A percentile compares a stretch with the other conserved stretches of the same genome.
Evolutionary conservation across 192 early-diverging fungal genomes (phyloP).

Genomic region (Rhizophagus sp.): DNA sequence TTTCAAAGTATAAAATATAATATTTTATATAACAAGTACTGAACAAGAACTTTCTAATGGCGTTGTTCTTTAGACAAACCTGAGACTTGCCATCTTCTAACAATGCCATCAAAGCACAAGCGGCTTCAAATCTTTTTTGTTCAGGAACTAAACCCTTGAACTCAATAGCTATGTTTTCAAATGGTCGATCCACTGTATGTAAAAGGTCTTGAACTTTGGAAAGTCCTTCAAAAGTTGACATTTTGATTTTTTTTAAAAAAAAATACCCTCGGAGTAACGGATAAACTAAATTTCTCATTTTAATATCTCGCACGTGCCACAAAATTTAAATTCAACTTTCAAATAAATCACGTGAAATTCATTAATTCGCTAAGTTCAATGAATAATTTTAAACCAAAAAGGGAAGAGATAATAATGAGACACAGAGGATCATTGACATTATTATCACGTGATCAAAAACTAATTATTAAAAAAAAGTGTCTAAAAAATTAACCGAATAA

Average conservation of each 20-base stretch:
- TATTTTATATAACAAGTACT: background rate
- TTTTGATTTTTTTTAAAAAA: background rate
- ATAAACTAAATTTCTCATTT: background rate
- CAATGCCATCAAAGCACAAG: slow-evolving; percentile 23
- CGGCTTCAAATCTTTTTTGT: slow-evolving; percentile 29
- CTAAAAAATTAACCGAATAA: too few relatives aligned
- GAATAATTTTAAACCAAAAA: too few relatives aligned
- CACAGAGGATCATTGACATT: too few relatives aligned
- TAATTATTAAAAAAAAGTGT: background rate
- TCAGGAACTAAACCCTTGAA: slow-evolving; percentile 22
- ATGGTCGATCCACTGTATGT: slow-evolving; percentile 2
- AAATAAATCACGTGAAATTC: too few relatives aligned
- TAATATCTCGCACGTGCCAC: background rate
- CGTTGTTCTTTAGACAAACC: slow-evolving; percentile 6
- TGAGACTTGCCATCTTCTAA: slow-evolving; percentile 21
- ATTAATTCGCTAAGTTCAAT: too few relatives aligned
- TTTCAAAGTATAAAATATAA: background rate
- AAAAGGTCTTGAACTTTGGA: slow-evolving; percentile 16
- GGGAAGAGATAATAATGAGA: too few relatives aligned
- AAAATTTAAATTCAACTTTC: background rate
- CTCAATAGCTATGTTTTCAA: slow-evolving; percentile 23
- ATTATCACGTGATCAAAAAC: too few relatives aligned
- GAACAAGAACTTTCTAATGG: background rate
- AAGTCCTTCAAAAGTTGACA: slow-evolving; percentile 10
- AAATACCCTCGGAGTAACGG: too few relatives aligned